Evolutionary conservation across 495 filamentous ascomycete species (phyloP).

Genomic region (Xylaria grammica): DNA sequence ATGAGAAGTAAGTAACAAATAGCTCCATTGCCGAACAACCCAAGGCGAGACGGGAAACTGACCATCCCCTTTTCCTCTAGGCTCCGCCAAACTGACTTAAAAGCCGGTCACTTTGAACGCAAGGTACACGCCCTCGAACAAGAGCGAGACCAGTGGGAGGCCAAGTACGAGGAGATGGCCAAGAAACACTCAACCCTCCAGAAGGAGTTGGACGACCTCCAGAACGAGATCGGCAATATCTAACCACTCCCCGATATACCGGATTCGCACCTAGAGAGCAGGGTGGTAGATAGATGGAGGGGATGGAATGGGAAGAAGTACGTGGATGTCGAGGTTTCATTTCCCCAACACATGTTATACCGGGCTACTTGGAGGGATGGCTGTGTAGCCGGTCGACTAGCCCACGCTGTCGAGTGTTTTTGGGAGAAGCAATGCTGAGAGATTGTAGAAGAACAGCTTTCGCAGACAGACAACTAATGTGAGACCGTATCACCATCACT

Average conservation of each 20-base stretch:
- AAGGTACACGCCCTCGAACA: constrained; percentile 96
- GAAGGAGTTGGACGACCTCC: constrained; percentile 91
- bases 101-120: constrained; percentile 98
- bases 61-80: constrained; percentile 51
- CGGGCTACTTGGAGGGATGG: constrained; percentile 11
- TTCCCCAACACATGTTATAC: constrained; percentile 9
- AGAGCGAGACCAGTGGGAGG: constrained; percentile 88
- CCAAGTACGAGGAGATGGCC: constrained; percentile 94
- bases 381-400: constrained; percentile 12
- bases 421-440: constrained; percentile 7
- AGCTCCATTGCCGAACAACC: neutral
- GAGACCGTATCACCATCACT: constrained; percentile 5
- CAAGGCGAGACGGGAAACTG: constrained; percentile 29
- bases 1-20: constrained; percentile 82
- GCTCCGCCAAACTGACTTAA: constrained; percentile 97
- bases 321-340: constrained; percentile 15
- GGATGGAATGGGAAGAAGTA: neutral
- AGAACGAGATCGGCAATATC: constrained; percentile 87
- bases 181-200: constrained; percentile 84
- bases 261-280: neutral
- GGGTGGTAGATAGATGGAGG: neutral
- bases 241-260: constrained; percentile 51
- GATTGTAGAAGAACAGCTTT: constrained; percentile 15
- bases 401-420: constrained; percentile 19
- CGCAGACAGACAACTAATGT: constrained; percentile 19